These are phyloP conservation scores for Globisporangium okanoganense DNA, from an alignment of 352 stramenopile genomes.

Conservation along the genomic window DNA sequence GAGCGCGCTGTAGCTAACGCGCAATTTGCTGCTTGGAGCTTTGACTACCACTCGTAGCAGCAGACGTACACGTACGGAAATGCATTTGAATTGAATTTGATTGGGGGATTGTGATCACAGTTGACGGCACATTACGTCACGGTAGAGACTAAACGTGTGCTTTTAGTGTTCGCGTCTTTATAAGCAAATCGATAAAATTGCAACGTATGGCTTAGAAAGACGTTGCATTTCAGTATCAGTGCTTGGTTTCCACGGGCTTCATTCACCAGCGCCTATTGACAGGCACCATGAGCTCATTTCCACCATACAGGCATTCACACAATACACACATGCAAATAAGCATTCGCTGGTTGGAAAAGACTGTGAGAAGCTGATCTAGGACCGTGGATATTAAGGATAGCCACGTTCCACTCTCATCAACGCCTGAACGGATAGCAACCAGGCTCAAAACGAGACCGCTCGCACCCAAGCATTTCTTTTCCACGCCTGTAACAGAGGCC, in stretches of 20 bases:
- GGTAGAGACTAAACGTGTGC: constrained; percentile 72
- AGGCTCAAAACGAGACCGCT: constrained; percentile 65
- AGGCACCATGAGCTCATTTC: not conserved
- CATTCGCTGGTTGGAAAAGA: constrained; percentile 4
- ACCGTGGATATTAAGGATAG: constrained; percentile 21
- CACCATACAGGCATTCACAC: constrained; percentile 5
- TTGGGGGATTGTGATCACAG: constrained; percentile 54
- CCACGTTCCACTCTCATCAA: constrained; percentile 76
- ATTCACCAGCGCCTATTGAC: not conserved
- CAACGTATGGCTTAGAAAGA: constrained; percentile 38
- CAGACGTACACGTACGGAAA: too few relatives aligned
- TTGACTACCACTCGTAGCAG: too few relatives aligned
- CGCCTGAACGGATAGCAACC: constrained; percentile 50
- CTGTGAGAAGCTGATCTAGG: constrained; percentile 85
- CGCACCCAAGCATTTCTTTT: constrained; percentile 70
- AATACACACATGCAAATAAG: not conserved
- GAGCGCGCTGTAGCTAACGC: not conserved
- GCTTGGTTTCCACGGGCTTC: constrained; percentile 18
- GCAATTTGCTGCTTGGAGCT: not conserved
- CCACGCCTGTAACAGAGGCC: constrained; percentile 82
- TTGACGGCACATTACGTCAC: constrained; percentile 86
- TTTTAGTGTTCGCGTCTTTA: constrained; percentile 83
- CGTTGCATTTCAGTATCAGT: constrained; percentile 82
- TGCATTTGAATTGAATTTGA: not conserved
- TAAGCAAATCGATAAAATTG: constrained; percentile 84